Percentiles rank a stretch among this genome's conserved stretches.
Conservation (phyloP, 345 rosid genomes). For the Eucalyptus pauciflora region DNA sequence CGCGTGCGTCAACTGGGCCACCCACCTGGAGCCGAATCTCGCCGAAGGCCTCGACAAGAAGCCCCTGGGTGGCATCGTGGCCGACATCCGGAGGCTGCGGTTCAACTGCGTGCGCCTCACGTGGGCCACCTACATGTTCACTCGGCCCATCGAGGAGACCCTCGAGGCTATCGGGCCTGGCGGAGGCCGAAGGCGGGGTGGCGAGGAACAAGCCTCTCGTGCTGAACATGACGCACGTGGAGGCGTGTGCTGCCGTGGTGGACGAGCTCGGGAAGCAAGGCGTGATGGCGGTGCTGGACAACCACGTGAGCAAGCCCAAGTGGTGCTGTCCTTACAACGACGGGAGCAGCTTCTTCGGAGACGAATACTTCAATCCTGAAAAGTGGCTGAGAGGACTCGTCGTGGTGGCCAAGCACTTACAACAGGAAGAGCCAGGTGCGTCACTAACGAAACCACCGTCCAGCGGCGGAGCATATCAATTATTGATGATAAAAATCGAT, state of each 20-base stretch:
- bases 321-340: conserved; percentile 29
- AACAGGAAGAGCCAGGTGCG: not conserved
- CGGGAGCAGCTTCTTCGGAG: conserved; percentile 38
- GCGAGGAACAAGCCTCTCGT: conserved; percentile 4
- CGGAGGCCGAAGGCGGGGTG: not conserved
- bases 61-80: not conserved
- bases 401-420: not conserved
- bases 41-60: conserved; percentile 18
- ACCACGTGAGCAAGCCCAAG: conserved; percentile 29
- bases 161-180: not conserved
- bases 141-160: not conserved
- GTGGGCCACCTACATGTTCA: conserved; percentile 4
- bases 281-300: conserved; percentile 21
- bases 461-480: not conserved
- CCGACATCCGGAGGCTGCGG: not conserved
- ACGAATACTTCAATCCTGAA: conserved; percentile 14
- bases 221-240: not conserved
- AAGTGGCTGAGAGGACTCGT: conserved; percentile 21
- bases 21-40: conserved; percentile 11
- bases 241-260: conserved; percentile 7
- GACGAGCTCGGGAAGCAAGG: conserved; percentile 5
- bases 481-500: not conserved
- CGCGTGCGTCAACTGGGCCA: conserved; percentile 7
- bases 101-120: conserved; percentile 12
- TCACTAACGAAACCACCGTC: not conserved